Evolutionary conservation across 2,329 filamentous ascomycete genomes (phyloP).

Genomic region (Penicillium sp.): DNA sequence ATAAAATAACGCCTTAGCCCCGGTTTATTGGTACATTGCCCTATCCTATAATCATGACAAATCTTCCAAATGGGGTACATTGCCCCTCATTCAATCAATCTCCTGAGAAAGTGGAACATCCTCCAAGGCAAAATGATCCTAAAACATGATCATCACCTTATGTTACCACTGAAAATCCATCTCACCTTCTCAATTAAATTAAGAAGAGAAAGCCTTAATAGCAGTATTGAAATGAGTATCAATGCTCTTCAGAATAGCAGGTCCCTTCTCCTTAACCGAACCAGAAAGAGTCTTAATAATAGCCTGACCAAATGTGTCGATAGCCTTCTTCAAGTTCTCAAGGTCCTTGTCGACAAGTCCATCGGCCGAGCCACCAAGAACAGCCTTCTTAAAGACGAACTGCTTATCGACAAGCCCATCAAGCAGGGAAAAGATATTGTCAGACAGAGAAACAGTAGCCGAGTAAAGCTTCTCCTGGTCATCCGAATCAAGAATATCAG

Average conservation of each 20-base stretch:
- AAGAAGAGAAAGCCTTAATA: conserved; percentile 10
- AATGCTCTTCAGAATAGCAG: not conserved
- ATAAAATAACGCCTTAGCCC: too few species aligned
- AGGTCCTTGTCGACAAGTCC: conserved; percentile 3
- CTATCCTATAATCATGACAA: too few species aligned
- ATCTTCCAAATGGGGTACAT: too few species aligned
- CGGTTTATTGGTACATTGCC: too few species aligned
- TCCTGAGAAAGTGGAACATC: too few species aligned
- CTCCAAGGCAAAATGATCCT: too few species aligned
- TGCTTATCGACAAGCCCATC: conserved; percentile 2
- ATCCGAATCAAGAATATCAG: not conserved
- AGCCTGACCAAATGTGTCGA: conserved; percentile 2
- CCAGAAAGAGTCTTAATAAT: conserved; percentile 1
- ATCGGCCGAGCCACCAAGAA: conserved; percentile 3
- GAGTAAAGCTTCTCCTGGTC: conserved; percentile 1
- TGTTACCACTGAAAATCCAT: too few species aligned
- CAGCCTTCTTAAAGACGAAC: conserved; percentile 4
- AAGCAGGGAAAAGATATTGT: not conserved
- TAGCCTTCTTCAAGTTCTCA: conserved; percentile 3
- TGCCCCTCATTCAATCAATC: too few species aligned
- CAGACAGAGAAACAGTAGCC: not conserved
- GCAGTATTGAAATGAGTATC: conserved; percentile 3
- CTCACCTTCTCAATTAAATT: not conserved
- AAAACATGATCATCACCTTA: too few species aligned
- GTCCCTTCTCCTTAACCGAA: not conserved